Evolutionary conservation across 495 filamentous ascomycete species (phyloP).

Genomic region (Letharia columbiana): DNA sequence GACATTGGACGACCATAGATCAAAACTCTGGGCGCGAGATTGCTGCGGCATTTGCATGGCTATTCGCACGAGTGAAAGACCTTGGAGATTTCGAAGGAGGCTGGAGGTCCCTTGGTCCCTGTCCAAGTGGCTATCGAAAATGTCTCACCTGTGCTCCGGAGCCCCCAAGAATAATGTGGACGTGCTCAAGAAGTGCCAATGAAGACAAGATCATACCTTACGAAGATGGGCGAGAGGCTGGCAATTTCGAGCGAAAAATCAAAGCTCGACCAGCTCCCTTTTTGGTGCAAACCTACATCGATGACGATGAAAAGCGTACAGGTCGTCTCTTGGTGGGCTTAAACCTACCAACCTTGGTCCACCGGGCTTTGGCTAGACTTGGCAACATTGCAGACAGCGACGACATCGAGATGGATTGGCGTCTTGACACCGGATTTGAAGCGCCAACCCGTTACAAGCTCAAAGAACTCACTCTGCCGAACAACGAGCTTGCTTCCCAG

Average conservation of each 20-base stretch:
- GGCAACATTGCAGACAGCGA: conserved; percentile 14
- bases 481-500: background rate
- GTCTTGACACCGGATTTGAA: conserved; percentile 42
- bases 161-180: conserved; percentile 30
- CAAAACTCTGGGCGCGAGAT: conserved; percentile 27
- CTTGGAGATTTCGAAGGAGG: conserved; percentile 16
- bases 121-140: conserved; percentile 17
- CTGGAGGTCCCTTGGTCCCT: conserved; percentile 22
- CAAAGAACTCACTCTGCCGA: conserved; percentile 32
- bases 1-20: conserved; percentile 29
- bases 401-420: conserved; percentile 37
- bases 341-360: conserved; percentile 48
- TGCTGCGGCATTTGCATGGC: conserved; percentile 33
- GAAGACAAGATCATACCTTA: conserved; percentile 28
- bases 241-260: conserved; percentile 30
- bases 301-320: conserved; percentile 26
- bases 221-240: conserved; percentile 31
- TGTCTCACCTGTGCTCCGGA: conserved; percentile 33
- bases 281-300: conserved; percentile 34
- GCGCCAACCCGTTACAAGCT: conserved; percentile 30
- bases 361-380: conserved; percentile 43
- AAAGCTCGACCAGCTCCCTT: conserved; percentile 41
- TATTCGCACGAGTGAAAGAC: conserved; percentile 28
- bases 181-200: conserved; percentile 10
- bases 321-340: conserved; percentile 38